Evolutionary conservation across 1,284 basidiomycete species (phyloP).

Genomic region (Rhodotorula sp.): DNA sequence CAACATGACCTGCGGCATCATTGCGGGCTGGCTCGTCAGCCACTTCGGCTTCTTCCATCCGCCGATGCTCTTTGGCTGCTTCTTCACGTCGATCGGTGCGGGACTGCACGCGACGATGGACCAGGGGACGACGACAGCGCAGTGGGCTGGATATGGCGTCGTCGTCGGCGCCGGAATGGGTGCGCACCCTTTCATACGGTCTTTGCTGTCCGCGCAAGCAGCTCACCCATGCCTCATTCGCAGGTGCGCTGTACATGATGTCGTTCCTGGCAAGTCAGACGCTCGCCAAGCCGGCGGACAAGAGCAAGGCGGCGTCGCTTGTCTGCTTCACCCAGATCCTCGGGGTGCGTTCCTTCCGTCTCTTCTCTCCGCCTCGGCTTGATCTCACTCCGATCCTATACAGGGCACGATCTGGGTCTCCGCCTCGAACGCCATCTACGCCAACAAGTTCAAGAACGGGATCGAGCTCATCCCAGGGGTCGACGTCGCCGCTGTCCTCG

Average conservation of each 20-base stretch:
- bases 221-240: neutral
- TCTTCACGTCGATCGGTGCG: conserved; percentile 22
- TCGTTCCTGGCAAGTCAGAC: conserved; percentile 21
- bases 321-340: conserved; percentile 36
- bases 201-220: neutral
- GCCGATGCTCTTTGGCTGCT: conserved; percentile 22
- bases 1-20: conserved; percentile 41
- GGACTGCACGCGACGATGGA: conserved; percentile 28
- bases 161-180: conserved; percentile 32
- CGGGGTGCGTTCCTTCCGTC: neutral
- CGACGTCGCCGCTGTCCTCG: conserved; percentile 24
- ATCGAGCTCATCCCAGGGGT: conserved; percentile 23
- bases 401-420: conserved; percentile 31
- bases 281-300: conserved; percentile 13
- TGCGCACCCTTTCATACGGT: conserved; percentile 5
- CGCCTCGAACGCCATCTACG: conserved; percentile 27
- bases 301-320: conserved; percentile 20
- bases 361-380: neutral
- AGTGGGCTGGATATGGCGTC: conserved; percentile 31
- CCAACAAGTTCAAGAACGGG: conserved; percentile 27
- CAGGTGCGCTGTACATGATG: conserved; percentile 27
- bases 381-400: neutral
- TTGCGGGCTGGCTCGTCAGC: conserved; percentile 42
- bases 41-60: conserved; percentile 42
- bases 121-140: conserved; percentile 5